A percentile compares a stretch with the other conserved stretches of the same genome.
phyloP scores from a whole-genome alignment of 257 asterid genomes.

The Oldenlandia corymbosa region DNA sequence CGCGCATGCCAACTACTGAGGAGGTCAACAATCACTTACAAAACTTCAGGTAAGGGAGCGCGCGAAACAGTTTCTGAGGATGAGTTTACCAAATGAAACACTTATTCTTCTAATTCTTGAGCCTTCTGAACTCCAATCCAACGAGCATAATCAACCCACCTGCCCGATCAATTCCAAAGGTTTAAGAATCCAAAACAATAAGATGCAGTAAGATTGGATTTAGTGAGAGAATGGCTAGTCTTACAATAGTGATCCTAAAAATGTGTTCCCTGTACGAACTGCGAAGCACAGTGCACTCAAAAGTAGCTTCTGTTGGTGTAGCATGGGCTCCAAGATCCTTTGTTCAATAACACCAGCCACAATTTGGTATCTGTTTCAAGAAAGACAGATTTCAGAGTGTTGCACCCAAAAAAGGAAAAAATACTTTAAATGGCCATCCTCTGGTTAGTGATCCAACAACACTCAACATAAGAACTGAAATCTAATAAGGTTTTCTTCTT shows the following conservation, averaged over 20 bases:
- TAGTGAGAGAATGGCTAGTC: conserved; percentile 24
- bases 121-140: conserved; percentile 76
- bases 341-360: conserved; percentile 89
- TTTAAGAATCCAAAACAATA: background rate
- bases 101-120: conserved; percentile 29
- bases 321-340: conserved; percentile 68
- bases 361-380: conserved; percentile 66
- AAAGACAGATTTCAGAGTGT: conserved; percentile 1
- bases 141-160: conserved; percentile 98
- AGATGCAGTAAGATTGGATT: background rate
- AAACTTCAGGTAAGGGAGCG: background rate
- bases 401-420: no score
- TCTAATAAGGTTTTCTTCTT: no score
- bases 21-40: conserved; percentile 10
- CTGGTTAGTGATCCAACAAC: no score
- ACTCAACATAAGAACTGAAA: no score
- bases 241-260: conserved; percentile 77
- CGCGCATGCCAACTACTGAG: conserved; percentile 32
- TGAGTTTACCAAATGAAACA: background rate
- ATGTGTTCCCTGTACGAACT: conserved; percentile 92
- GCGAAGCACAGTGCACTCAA: conserved; percentile 86
- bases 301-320: conserved; percentile 70
- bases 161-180: conserved; percentile 22
- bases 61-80: background rate
- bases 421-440: no score